These are phyloP conservation scores for Aureobasidium sp. DNA, from an alignment of 2,329 filamentous ascomycete species.

Conservation along the genomic window DNA sequence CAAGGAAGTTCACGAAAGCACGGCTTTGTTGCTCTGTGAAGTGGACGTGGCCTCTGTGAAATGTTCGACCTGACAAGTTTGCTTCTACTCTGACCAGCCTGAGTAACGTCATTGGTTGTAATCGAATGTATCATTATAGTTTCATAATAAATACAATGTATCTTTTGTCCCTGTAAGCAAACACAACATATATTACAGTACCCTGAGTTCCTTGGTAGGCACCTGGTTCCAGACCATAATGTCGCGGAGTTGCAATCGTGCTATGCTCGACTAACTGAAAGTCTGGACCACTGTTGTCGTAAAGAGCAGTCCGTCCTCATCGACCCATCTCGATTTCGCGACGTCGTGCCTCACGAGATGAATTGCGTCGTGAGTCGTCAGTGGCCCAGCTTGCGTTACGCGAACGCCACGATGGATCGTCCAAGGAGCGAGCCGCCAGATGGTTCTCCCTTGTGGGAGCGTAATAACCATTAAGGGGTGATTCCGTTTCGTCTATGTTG, in stretches of 20 bases:
- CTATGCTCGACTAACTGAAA: no score
- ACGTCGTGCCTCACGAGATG: constrained; percentile 6
- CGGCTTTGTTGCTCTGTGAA: not conserved
- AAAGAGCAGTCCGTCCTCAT: not conserved
- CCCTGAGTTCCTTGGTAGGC: not conserved
- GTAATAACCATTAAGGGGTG: constrained; percentile 11
- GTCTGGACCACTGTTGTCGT: not conserved
- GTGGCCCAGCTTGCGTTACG: constrained; percentile 2
- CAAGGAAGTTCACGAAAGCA: not conserved
- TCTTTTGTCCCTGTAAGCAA: not conserved
- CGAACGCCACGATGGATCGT: not conserved
- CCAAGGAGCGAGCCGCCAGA: not conserved
- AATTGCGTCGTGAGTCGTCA: not conserved
- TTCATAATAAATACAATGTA: not conserved
- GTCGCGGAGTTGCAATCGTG: not conserved
- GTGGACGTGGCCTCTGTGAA: not conserved
- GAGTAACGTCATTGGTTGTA: not conserved
- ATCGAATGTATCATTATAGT: not conserved
- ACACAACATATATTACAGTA: not conserved
- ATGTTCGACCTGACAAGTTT: not conserved
- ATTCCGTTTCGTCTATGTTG: constrained; percentile 12
- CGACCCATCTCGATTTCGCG: constrained; percentile 12
- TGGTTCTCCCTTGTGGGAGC: not conserved
- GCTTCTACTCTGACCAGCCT: not conserved
- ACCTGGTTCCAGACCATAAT: not conserved